phyloP scores from a whole-genome alignment of 129 eudicot genomes.

The Chrysanthemum makinoi region DNA sequence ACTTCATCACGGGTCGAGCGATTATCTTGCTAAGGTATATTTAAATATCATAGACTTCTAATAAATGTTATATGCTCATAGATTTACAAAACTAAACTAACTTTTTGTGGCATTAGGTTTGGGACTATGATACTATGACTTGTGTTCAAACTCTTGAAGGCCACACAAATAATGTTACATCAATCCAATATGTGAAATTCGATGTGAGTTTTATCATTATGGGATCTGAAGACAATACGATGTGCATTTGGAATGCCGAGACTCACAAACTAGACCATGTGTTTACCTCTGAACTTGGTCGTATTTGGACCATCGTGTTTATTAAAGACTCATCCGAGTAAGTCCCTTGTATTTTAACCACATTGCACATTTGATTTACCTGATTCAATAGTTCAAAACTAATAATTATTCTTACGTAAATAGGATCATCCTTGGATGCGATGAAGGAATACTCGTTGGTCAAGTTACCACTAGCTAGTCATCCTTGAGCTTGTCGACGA shows the following conservation, averaged over 20 bases:
- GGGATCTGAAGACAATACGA: slow-evolving; percentile 68
- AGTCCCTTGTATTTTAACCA: slow-evolving; percentile 9
- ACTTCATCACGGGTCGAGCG: slow-evolving; percentile 83
- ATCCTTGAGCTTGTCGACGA: neutral
- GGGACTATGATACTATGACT: slow-evolving; percentile 57
- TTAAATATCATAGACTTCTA: neutral
- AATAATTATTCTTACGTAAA: neutral
- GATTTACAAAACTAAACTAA: neutral
- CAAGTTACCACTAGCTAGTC: slow-evolving; percentile 23
- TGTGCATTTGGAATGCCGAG: slow-evolving; percentile 58
- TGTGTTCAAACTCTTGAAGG: slow-evolving; percentile 66
- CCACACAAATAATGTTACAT: slow-evolving; percentile 62
- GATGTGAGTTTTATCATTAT: slow-evolving; percentile 50
- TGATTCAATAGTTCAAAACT: too few relatives aligned
- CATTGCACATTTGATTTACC: too few relatives aligned
- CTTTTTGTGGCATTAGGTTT: slow-evolving; percentile 31
- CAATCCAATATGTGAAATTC: slow-evolving; percentile 39
- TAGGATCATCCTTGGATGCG: slow-evolving; percentile 67
- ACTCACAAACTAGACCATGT: slow-evolving; percentile 39
- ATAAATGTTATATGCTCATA: neutral
- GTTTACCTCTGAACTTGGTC: slow-evolving; percentile 49
- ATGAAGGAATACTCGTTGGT: slow-evolving; percentile 59
- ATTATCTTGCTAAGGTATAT: slow-evolving; percentile 73
- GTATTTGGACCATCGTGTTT: slow-evolving; percentile 60
- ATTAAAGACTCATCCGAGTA: slow-evolving; percentile 50